phyloP scores from a whole-genome alignment of 768 basidiomycete species.

The Mycena albidolilacea region DNA sequence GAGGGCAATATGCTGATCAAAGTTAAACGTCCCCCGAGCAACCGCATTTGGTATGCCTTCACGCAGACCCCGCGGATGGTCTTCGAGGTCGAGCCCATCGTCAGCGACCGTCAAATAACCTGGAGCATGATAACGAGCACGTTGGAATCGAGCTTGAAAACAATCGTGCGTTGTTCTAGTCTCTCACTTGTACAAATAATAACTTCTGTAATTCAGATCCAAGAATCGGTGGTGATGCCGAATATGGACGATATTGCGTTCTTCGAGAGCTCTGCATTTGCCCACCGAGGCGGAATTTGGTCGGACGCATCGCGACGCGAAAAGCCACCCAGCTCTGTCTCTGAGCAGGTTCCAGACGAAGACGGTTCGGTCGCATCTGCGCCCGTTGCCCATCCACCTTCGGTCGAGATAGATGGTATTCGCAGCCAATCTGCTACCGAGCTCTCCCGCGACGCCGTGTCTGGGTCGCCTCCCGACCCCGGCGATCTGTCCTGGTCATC shows the following conservation, averaged over 20 bases:
- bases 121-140: conserved; percentile 93
- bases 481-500: conserved; percentile 40
- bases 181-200: background rate
- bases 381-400: conserved; percentile 48
- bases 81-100: conserved; percentile 92
- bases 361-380: conserved; percentile 54
- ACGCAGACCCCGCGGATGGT: conserved; percentile 92
- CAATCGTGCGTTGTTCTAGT: conserved; percentile 72
- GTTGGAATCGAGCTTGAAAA: conserved; percentile 90
- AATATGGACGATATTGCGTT: conserved; percentile 99
- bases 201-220: conserved; percentile 68
- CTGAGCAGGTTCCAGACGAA: conserved; percentile 45
- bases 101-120: conserved; percentile 94
- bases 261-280: conserved; percentile 81
- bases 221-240: conserved; percentile 94
- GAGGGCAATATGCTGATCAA: conserved; percentile 93
- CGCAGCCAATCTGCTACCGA: conserved; percentile 52
- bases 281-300: conserved; percentile 92
- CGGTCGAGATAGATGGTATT: conserved; percentile 35
- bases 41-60: conserved; percentile 97
- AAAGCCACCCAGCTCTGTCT: conserved; percentile 44
- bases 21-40: conserved; percentile 95
- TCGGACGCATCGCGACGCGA: conserved; percentile 74
- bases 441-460: conserved; percentile 28
- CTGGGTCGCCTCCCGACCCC: conserved; percentile 45